Evolutionary conservation across 1,284 basidiomycete species (phyloP), one percentile per base, ranked within the genome.

Genomic region (Rhodofomes roseus): DNA sequence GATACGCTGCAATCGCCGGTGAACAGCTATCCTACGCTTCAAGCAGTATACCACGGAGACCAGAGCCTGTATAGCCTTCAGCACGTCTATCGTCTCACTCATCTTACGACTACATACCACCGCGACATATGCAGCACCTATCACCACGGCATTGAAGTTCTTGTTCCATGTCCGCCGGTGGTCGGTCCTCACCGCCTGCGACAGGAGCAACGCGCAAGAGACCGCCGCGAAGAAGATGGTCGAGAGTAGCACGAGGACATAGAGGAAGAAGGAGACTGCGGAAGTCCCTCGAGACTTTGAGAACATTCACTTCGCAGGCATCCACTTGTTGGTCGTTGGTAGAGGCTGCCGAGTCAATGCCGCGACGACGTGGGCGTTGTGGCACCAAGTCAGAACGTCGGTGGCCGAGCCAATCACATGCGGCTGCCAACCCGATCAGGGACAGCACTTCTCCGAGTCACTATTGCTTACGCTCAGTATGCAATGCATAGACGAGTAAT

Each of bases 181-280:
- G 5, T 85, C 77, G 0, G 82, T 87, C 55, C 89, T 79, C 36
- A 88, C 83, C 0, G 89, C 87, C 70, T 91, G 89, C 0, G 85
- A 82, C 53, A 91, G 78, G 54, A 90, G 74, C 0, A 84, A 79
- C 1, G 81, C 73, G 64, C 82, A 85, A 4, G 88, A 90, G 20
- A 90, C 75, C 31, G 82, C 81, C 40, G 82, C 75, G 46, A 84
- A 80, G 59, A 85, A 81, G 31, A 78, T 74, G 18, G 81, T 80
- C 56, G 83, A 63, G 55, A 89, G 71, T 5, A 87, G 75, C 51
- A 90, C 73, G 54, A 83, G 61, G 27, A 71, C 74, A 77, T 89
- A 87, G 63, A 71, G 58, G 61, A 70, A 63, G 6, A 64, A 64
- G 39, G 68, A 68, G 62, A 74, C 63, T 27, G 73, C 72, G 43